phyloP scores from a whole-genome alignment of 139 green algal species.

The Auxenochlorella pyrenoidosa region DNA sequence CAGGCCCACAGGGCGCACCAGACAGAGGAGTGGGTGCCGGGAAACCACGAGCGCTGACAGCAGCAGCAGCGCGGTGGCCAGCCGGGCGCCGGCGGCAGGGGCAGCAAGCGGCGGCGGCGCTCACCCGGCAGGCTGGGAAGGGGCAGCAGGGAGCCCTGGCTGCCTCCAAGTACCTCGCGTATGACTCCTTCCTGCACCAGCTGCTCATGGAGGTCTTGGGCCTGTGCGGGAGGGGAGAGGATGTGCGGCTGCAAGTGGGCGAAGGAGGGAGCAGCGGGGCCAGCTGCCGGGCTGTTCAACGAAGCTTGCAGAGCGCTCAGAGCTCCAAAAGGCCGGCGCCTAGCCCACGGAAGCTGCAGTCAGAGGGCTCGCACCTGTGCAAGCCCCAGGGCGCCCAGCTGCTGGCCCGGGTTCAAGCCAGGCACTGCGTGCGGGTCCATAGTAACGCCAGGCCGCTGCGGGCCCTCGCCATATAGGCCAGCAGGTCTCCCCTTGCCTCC shows the following conservation, averaged over 20 bases:
- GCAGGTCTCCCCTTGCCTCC: no score
- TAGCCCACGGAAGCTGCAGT: background rate
- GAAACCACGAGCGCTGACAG: background rate
- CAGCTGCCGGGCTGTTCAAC: no score
- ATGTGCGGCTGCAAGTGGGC: background rate
- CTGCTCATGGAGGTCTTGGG: background rate
- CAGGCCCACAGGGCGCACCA: background rate
- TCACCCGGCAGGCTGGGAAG: constrained; percentile 18
- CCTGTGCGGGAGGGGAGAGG: background rate
- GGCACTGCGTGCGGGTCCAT: no score
- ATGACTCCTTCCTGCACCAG: constrained; percentile 32
- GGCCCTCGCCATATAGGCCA: no score
- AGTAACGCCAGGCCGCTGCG: no score
- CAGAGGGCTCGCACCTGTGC: no score
- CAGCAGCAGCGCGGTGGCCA: background rate
- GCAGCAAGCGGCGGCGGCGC: background rate
- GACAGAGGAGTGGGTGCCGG: no score
- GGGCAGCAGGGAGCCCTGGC: constrained; percentile 32
- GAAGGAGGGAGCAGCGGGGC: background rate
- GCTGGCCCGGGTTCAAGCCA: no score
- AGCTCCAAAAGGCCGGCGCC: background rate
- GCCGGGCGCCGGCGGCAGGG: background rate
- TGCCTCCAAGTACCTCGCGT: constrained; percentile 24
- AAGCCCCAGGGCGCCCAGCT: no score
- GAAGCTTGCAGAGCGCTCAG: no score